Base-by-base conservation (phyloP, 345 rosid species). In the Acer yangbiense region DNA sequence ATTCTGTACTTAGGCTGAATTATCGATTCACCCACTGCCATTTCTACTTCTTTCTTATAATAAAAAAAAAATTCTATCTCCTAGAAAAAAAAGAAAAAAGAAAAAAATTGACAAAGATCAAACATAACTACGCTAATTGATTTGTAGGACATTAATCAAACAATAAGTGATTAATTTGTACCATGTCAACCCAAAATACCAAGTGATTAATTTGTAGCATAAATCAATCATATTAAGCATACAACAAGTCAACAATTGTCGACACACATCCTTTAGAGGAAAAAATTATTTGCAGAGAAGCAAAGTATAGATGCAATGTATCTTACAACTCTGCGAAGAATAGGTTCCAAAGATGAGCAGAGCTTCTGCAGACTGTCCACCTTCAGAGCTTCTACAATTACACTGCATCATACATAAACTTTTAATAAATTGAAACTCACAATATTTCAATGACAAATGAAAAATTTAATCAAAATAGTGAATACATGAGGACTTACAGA, bases 321-420 rank as follows among this genome's bases (percentile, higher is more conserved):
- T 44, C 94, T 90, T 96, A 96, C 99, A 79, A 96, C 99, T 87
- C 97, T 87, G 65, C 99, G 99, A 71, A 96, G 98, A 71, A 96
- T 86, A 44, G 99, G 99, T 80, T 96, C 99, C 87, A 96, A 77
- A 72, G 99, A 96, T 9, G 99, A 96, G 87, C 97, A 96, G 74
- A 96, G 89, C 92, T 89, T 96, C 89, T 96, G 99, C 79, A 96
- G 82, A 84, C 98, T 94, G 77, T 94, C 98, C 79, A 94, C 89
- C 90, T 94, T 96, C 73, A 96, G 87, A 85, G 99, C 99, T 85
- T 96, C 99, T 6, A 96, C 98, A 75, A 96, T 92, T 39, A 94
- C 98, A 71, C 99, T 96, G 85, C 89, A 82, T 18, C 17, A 75
- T 10, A 69, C 54, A 76, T 3, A 60, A 6, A 62, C 41, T 20